Percentiles rank a stretch among this genome's conserved stretches.
Evolutionary conservation across 257 asterid genomes (phyloP).

Genomic region (Verbascum thapsus): DNA sequence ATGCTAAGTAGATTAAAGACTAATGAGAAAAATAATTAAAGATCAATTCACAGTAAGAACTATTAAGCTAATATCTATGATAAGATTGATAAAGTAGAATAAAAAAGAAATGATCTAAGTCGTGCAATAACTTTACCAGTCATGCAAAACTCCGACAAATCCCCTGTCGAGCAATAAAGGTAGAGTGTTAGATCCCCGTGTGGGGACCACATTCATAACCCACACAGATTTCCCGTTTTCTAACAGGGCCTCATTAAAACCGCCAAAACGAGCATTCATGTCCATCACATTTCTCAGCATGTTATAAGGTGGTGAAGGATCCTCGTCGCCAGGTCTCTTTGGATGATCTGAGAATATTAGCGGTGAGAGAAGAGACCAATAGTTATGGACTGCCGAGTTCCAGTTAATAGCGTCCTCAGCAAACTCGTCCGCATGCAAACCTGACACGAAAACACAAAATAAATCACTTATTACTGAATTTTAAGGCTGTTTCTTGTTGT

Average conservation of each 20-base stretch:
- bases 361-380: conserved; percentile 97
- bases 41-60: too few species aligned
- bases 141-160: conserved; percentile 82
- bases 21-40: background rate
- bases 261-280: conserved; percentile 95
- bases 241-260: conserved; percentile 83
- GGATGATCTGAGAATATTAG: conserved; percentile 97
- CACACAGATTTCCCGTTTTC: conserved; percentile 84
- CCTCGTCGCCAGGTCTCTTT: conserved; percentile 98
- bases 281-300: conserved; percentile 98
- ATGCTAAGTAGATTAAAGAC: conserved; percentile 15
- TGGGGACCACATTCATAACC: conserved; percentile 97
- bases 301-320: conserved; percentile 99
- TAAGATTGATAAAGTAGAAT: conserved; percentile 11
- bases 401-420: conserved; percentile 51
- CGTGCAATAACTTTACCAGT: conserved; percentile 59
- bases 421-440: conserved; percentile 46
- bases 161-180: conserved; percentile 90
- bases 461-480: too few species aligned
- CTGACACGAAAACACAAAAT: too few species aligned
- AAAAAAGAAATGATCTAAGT: conserved; percentile 13
- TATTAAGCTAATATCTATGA: too few species aligned
- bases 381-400: conserved; percentile 75
- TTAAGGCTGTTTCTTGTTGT: too few species aligned
- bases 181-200: conserved; percentile 69